Percentiles rank a stretch among this genome's conserved stretches.
phyloP scores from a whole-genome alignment of 441 rosid genomes.

The Mallotus japonicus region DNA sequence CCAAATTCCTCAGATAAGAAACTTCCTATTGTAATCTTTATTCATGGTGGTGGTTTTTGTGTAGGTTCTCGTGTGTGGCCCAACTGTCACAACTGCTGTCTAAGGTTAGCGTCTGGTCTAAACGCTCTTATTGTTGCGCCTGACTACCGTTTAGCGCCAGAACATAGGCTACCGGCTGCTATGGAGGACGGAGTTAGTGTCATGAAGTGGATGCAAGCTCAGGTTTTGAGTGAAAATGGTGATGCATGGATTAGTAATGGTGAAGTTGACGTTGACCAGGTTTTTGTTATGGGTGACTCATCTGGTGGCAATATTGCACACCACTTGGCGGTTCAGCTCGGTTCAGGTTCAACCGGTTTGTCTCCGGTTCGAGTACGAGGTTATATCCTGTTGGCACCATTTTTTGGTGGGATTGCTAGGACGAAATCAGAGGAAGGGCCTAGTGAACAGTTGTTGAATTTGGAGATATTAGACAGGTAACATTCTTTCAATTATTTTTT shows the following conservation, averaged over 20 bases:
- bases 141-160: conserved; percentile 80
- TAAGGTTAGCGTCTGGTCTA: conserved; percentile 54
- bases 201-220: conserved; percentile 52
- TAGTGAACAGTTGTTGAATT: conserved; percentile 46
- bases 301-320: conserved; percentile 91
- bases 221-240: conserved; percentile 32
- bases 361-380: conserved; percentile 69
- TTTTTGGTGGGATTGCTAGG: conserved; percentile 80
- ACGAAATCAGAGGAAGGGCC: conserved; percentile 80
- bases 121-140: conserved; percentile 56
- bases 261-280: conserved; percentile 53
- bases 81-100: conserved; percentile 62
- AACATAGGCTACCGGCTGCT: conserved; percentile 75
- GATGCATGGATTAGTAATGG: conserved; percentile 45
- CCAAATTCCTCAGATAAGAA: neutral
- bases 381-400: conserved; percentile 70
- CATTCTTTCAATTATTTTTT: neutral
- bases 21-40: conserved; percentile 51
- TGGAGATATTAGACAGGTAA: conserved; percentile 79
- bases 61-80: conserved; percentile 75
- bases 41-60: conserved; percentile 89
- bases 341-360: conserved; percentile 35
- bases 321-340: conserved; percentile 59
- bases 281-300: conserved; percentile 75
- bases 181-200: conserved; percentile 51